Base-by-base conservation (phyloP, 768 basidiomycete species). In the Amanita polypyramis region DNA sequence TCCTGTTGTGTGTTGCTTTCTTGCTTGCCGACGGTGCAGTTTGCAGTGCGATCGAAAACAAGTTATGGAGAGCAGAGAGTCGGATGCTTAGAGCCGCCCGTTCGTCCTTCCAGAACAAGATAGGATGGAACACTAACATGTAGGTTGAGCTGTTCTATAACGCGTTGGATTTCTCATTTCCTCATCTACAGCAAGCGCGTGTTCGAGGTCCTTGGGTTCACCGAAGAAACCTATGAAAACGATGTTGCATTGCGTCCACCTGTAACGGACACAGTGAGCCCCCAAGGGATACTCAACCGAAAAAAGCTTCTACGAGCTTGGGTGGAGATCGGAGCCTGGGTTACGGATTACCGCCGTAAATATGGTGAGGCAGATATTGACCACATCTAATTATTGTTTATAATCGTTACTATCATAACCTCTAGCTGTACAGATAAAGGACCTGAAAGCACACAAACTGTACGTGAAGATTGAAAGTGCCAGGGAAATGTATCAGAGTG, bases 291-390 rank as follows among this genome's bases (percentile, higher is more conserved):
- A 49, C 67, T 69, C 47, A 75, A 71, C 51, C 72, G 80, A 4
- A 72, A 73, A 19, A 81, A 73, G 56, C 70, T 91, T 3, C 70
- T 91, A 41, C 76, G 89, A 29, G 84, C 82, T 23, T 91, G 89
- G 89, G 72, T 88, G 14, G 89, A 92, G 59, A 63, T 82, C 6
- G 65, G 74, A 34, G 75, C 85, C 2, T 91, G 80, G 79, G 55
- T 82, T 15, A 64, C 69, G 3, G 76, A 85, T 45, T 86, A 73
- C 53, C 72, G 67, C 45, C 72, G 70, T 30, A 58, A 65, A 21
- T 54, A 76, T 53, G 60, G 76, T 79, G 60, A 20, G 66, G 48
- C 12, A 2, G 40, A 20, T 45, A 12, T 45, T 43, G 43, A 36
- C 45, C 17, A 9, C 30, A 35, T 8, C 30, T 11, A 43, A 21